Evolutionary conservation across 2,329 filamentous ascomycete species (phyloP).

Genomic region (Phyllachora maydis): DNA sequence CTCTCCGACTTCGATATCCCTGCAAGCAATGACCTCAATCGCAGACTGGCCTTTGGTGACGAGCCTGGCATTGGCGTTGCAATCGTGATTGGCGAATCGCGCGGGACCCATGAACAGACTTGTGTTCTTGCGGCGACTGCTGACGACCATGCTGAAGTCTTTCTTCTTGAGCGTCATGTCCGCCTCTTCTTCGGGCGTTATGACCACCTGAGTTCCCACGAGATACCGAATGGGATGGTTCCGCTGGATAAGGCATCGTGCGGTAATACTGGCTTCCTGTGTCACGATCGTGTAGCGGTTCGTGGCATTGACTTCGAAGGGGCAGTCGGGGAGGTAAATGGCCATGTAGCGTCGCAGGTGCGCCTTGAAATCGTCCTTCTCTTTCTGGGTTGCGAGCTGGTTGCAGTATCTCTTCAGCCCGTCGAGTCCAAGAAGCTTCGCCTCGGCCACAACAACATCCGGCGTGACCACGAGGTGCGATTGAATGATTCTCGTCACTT

Average conservation of each 20-base stretch:
- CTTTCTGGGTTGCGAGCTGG: conserved; percentile 49
- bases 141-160: conserved; percentile 94
- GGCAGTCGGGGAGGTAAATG: conserved; percentile 83
- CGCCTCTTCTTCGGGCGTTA: conserved; percentile 79
- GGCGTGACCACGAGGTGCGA: conserved; percentile 53
- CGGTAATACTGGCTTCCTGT: conserved; percentile 74
- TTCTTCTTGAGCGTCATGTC: conserved; percentile 64
- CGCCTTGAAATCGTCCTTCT: conserved; percentile 68
- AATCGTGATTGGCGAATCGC: conserved; percentile 94
- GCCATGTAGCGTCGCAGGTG: conserved; percentile 83
- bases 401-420: conserved; percentile 54
- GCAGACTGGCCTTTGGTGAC: conserved; percentile 67
- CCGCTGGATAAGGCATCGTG: conserved; percentile 56
- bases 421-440: conserved; percentile 47
- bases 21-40: conserved; percentile 75
- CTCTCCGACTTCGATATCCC: conserved; percentile 67
- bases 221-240: conserved; percentile 84
- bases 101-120: conserved; percentile 90
- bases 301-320: conserved; percentile 78
- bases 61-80: conserved; percentile 73
- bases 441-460: conserved; percentile 48
- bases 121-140: conserved; percentile 73
- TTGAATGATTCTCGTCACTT: conserved; percentile 39
- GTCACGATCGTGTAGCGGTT: conserved; percentile 87
- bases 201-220: conserved; percentile 74